Conservation (phyloP, 805 yeast species). For the Suhomyces faveliae region DNA sequence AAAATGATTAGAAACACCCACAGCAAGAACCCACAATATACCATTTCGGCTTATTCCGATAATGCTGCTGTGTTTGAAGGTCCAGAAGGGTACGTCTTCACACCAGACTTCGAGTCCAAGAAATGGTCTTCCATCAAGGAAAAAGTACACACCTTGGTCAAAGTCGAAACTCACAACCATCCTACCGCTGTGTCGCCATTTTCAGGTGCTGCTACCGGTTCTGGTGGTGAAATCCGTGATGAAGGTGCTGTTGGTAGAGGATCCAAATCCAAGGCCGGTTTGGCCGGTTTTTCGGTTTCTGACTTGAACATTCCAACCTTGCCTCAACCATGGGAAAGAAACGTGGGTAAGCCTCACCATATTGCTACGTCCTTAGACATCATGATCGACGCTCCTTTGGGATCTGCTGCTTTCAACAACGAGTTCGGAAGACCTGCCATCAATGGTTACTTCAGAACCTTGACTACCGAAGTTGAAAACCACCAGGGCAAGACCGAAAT, state of each 20-base stretch:
- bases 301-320: conserved; percentile 84
- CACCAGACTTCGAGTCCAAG: conserved; percentile 73
- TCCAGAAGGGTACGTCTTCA: conserved; percentile 67
- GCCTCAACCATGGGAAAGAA: conserved; percentile 93
- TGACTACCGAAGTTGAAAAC: conserved; percentile 74
- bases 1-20: conserved; percentile 96
- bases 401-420: conserved; percentile 97
- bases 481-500: conserved; percentile 64
- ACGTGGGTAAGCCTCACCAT: conserved; percentile 87
- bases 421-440: conserved; percentile 99
- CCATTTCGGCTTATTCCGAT: conserved; percentile 93
- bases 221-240: conserved; percentile 99
- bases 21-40: conserved; percentile 70
- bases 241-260: conserved; percentile 99
- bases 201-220: conserved; percentile 99
- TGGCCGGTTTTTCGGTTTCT: conserved; percentile 88
- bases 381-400: conserved; percentile 96
- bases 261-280: conserved; percentile 93
- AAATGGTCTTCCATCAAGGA: conserved; percentile 76
- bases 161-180: conserved; percentile 98
- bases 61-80: conserved; percentile 96
- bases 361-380: conserved; percentile 91
- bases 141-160: conserved; percentile 82
- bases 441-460: conserved; percentile 93
- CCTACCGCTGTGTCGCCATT: conserved; percentile 99